Evolutionary conservation across 2,329 filamentous ascomycete species (phyloP).

Genomic region (Penicillium sp.): DNA sequence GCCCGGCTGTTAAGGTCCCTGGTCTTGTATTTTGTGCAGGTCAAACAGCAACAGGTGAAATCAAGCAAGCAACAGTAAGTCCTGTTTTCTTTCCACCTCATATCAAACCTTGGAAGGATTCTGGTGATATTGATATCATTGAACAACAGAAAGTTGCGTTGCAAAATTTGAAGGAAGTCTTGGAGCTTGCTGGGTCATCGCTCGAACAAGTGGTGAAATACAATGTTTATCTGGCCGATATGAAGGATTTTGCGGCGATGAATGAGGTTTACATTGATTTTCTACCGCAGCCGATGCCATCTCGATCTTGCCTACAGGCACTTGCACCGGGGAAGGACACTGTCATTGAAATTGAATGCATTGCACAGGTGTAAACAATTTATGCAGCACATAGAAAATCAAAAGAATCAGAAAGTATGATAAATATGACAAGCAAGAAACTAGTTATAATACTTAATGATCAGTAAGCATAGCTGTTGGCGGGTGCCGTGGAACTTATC

Average conservation of each 20-base stretch:
- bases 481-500: neutral
- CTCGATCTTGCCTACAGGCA: conserved; percentile 44
- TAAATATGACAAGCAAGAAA: too few species aligned
- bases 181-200: conserved; percentile 53
- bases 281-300: conserved; percentile 44
- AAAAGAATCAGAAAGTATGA: too few species aligned
- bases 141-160: conserved; percentile 27
- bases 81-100: neutral
- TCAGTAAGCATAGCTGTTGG: neutral
- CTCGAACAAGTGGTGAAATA: conserved; percentile 64
- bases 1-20: conserved; percentile 46
- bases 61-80: conserved; percentile 48
- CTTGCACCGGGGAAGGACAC: conserved; percentile 41
- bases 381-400: too few species aligned
- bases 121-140: neutral
- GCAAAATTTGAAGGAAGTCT: conserved; percentile 51
- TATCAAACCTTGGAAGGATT: neutral
- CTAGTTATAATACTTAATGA: neutral
- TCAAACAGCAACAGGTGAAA: conserved; percentile 52
- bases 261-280: conserved; percentile 38
- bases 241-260: conserved; percentile 49
- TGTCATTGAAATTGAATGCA: conserved; percentile 49
- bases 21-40: conserved; percentile 51
- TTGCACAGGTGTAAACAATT: conserved; percentile 36
- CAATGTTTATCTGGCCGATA: conserved; percentile 63